Evolutionary conservation across 257 asterid species (phyloP).

Genomic region (Fraxinus pennsylvanica): DNA sequence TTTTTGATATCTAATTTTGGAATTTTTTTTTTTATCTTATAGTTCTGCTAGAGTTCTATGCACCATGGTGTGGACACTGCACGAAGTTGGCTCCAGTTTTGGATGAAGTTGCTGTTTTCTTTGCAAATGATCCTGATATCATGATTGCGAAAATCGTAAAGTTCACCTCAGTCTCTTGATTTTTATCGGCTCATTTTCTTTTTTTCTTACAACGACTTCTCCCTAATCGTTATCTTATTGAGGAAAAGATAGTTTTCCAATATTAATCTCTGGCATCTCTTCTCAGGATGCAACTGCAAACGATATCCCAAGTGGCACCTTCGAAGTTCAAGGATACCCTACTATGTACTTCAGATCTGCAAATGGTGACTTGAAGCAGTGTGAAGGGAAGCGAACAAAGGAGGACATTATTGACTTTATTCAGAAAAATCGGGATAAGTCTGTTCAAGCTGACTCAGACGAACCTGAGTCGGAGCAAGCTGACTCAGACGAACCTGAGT

Average conservation of each 20-base stretch:
- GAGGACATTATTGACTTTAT: conserved; percentile 63
- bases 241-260: background rate
- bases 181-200: no score
- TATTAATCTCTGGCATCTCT: background rate
- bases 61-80: conserved; percentile 96
- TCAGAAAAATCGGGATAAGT: conserved; percentile 48
- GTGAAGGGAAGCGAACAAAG: conserved; percentile 67
- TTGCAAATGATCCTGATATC: conserved; percentile 53
- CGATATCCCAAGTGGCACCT: conserved; percentile 58
- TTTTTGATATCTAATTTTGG: background rate
- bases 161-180: background rate
- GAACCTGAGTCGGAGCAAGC: conserved; percentile 14
- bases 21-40: conserved; percentile 17
- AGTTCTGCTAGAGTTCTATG: conserved; percentile 75
- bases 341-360: conserved; percentile 75
- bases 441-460: conserved; percentile 29
- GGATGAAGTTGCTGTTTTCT: conserved; percentile 79
- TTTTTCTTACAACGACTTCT: background rate
- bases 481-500: conserved; percentile 29
- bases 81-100: conserved; percentile 69
- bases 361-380: conserved; percentile 47
- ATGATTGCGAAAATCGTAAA: conserved; percentile 73
- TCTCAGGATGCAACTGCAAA: conserved; percentile 78
- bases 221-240: background rate
- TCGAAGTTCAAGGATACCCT: conserved; percentile 74